Base-by-base conservation (phyloP, 1,284 basidiomycete genomes). In the Cryptococcus amylolentus region DNA sequence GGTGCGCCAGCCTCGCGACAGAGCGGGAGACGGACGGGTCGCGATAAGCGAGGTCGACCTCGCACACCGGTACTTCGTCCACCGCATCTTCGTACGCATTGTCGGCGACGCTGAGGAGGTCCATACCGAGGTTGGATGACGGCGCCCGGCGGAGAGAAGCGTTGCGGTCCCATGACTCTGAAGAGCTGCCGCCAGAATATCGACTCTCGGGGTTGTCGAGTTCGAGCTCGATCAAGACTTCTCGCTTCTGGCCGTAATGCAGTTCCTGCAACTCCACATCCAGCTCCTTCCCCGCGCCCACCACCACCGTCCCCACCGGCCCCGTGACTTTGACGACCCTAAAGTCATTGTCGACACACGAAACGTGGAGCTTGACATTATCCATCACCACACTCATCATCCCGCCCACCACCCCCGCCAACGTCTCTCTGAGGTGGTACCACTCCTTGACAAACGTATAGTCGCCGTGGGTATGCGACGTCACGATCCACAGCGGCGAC, bases 401-500 rank as follows among this genome's bases (percentile, higher is more conserved):
- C 4, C 92, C 93, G 9, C 93, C 93, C 9, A 97, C 82, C 69
- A 91, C 91, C 7, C 93, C 94, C 3, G 91, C 90, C 27, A 97
- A 81, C 59, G 90, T 88, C 66, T 89, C 87, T 12, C 89, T 85
- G 28, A 96, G 84, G 72, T 93, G 88, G 75, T 96, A 91, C 89
- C 91, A 95, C 71, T 96, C 93, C 75, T 88, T 88, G 55, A 96
- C 91, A 68, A 94, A 97, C 6, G 93, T 97, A 79, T 98, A 98
- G n/a, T 90, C 93, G 41, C 94, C 95, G 56, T 85, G 84, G 0
- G 95, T 98, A 73, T 97, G 91, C 77, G 97, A 97, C 12, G 93
- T 96, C 81, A 98, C 91, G 45, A 97, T 85, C 95, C 95, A 98
- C 16, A 98, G 84, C n/a, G 92, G 94, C 3, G 91, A 90, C 6